Conservation (phyloP, 2,329 filamentous ascomycete genomes). For the Penicillium brevicompactum region DNA sequence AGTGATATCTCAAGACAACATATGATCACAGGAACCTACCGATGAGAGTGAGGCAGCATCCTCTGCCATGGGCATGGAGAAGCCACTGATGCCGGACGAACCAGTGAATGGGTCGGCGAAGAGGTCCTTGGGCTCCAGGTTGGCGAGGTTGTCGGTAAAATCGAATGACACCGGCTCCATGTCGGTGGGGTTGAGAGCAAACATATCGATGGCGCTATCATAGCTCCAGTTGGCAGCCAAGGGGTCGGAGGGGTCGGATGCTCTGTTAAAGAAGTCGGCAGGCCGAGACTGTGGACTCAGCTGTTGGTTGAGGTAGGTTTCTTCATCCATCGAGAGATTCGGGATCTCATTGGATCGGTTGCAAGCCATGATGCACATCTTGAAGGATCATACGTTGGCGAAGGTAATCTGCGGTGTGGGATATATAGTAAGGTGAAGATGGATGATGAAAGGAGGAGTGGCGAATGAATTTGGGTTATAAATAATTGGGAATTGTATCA, state of each 20-base stretch:
- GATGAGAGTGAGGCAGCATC: constrained; percentile 33
- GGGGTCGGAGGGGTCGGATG: constrained; percentile 38
- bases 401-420: background rate
- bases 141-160: constrained; percentile 32
- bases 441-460: background rate
- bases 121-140: constrained; percentile 32
- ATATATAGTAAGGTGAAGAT: constrained; percentile 4
- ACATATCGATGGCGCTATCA: constrained; percentile 38
- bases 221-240: constrained; percentile 40
- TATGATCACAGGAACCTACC: constrained; percentile 10
- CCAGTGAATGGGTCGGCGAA: constrained; percentile 33
- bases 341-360: constrained; percentile 19
- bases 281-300: constrained; percentile 22
- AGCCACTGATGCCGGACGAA: constrained; percentile 34
- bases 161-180: constrained; percentile 35
- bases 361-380: constrained; percentile 20
- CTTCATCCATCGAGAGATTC: constrained; percentile 19
- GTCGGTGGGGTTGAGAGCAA: constrained; percentile 34
- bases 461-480: constrained; percentile 1
- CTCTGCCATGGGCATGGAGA: constrained; percentile 33
- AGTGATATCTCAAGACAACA: background rate
- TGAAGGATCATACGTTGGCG: constrained; percentile 10
- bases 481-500: constrained; percentile 11
- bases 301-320: constrained; percentile 22
- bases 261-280: constrained; percentile 17